Percentiles rank a stretch among this genome's conserved stretches.
These are phyloP conservation scores for Mycena belliarum DNA, from an alignment of 768 basidiomycete genomes.

Conservation along the genomic window DNA sequence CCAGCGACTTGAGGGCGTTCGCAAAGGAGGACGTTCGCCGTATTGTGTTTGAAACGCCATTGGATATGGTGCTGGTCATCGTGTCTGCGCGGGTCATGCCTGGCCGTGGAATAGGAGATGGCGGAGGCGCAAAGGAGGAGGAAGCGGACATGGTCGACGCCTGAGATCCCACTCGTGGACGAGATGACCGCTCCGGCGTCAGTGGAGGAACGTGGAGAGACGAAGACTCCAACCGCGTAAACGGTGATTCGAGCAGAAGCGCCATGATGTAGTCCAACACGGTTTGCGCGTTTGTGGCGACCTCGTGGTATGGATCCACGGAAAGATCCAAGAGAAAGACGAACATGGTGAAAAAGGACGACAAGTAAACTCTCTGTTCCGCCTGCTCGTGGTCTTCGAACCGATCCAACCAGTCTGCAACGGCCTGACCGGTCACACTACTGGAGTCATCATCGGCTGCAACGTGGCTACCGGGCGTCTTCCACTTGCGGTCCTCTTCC, in stretches of 20 bases:
- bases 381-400: constrained; percentile 72
- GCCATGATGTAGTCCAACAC: constrained; percentile 93
- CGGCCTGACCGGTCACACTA: constrained; percentile 59
- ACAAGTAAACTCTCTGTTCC: constrained; percentile 80
- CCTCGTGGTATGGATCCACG: constrained; percentile 90
- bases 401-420: constrained; percentile 76
- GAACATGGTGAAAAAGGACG: constrained; percentile 94
- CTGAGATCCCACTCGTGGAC: constrained; percentile 46
- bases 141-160: constrained; percentile 55
- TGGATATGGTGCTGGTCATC: constrained; percentile 59
- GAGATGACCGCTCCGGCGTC: constrained; percentile 39
- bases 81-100: constrained; percentile 59
- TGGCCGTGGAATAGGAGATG: constrained; percentile 49
- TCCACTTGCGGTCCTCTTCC: constrained; percentile 83
- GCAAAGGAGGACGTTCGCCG: constrained; percentile 82
- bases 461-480: constrained; percentile 36
- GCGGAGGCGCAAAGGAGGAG: constrained; percentile 41
- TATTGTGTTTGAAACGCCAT: constrained; percentile 66
- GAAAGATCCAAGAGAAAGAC: constrained; percentile 87
- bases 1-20: constrained; percentile 67
- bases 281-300: constrained; percentile 87
- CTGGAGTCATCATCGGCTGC: constrained; percentile 58
- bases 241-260: constrained; percentile 86
- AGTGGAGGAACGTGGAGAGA: constrained; percentile 58
- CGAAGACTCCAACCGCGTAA: constrained; percentile 69